Evolutionary conservation across 108 stramenopile species (phyloP).

Genomic region (Nannochloropsis salina): DNA sequence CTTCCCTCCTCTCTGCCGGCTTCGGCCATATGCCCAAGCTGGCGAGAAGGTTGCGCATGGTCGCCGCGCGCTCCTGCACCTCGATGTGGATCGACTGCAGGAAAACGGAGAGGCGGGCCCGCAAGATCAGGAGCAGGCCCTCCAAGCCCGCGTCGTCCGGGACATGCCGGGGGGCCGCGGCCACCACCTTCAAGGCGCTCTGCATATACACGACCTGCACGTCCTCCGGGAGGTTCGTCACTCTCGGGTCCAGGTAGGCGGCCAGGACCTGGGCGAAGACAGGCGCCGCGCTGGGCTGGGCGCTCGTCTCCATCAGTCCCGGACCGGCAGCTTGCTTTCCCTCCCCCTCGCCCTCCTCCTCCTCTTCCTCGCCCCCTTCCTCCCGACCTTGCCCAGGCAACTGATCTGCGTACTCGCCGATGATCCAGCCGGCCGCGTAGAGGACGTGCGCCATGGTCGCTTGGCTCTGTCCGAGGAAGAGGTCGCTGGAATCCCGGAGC

Average conservation of each 20-base stretch:
- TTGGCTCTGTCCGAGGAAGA: background rate
- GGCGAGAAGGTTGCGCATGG: slow-evolving; percentile 61
- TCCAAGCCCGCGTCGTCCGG: slow-evolving; percentile 41
- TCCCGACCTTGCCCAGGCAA: slow-evolving; percentile 40
- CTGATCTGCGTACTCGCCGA: slow-evolving; percentile 70
- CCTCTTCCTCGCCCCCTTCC: slow-evolving; percentile 55
- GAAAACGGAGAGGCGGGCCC: slow-evolving; percentile 56
- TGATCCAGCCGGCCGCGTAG: slow-evolving; percentile 76
- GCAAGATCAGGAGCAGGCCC: slow-evolving; percentile 4
- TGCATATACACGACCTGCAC: slow-evolving; percentile 78
- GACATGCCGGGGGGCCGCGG: slow-evolving; percentile 59
- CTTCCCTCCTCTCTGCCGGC: background rate
- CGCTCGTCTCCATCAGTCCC: background rate
- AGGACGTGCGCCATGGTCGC: background rate
- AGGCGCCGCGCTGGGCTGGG: background rate
- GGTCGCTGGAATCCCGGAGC: slow-evolving; percentile 35
- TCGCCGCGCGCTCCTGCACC: slow-evolving; percentile 84
- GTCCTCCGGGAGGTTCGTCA: slow-evolving; percentile 34
- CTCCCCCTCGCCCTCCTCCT: slow-evolving; percentile 56
- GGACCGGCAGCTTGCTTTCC: slow-evolving; percentile 22
- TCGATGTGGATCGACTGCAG: slow-evolving; percentile 65
- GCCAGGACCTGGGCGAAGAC: background rate
- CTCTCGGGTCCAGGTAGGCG: background rate
- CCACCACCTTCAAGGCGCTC: slow-evolving; percentile 72
- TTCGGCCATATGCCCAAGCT: slow-evolving; percentile 56